Percentiles rank a stretch among this genome's conserved stretches.
phyloP scores from a whole-genome alignment of 352 stramenopile genomes.

The Pythium rhizo-oryzae region DNA sequence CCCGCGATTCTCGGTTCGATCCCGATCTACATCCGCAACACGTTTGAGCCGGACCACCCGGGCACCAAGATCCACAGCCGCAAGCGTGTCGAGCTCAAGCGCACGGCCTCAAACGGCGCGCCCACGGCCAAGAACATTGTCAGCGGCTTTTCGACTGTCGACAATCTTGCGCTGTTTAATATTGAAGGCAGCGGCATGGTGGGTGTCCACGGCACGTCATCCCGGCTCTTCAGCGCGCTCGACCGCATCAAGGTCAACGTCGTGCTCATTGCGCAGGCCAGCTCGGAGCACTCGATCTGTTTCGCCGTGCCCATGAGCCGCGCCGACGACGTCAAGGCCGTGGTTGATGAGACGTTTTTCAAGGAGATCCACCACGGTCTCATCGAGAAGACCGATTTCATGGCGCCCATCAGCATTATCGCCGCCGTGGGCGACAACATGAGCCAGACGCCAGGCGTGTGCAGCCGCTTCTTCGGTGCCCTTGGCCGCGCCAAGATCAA shows the following conservation, averaged over 20 bases:
- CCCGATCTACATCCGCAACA: conserved; percentile 98
- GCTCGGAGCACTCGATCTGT: conserved; percentile 95
- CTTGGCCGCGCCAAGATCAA: conserved; percentile 95
- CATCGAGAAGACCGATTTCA: conserved; percentile 84
- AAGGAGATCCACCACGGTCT: conserved; percentile 87
- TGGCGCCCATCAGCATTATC: conserved; percentile 93
- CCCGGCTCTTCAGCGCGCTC: conserved; percentile 92
- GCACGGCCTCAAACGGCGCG: conserved; percentile 59
- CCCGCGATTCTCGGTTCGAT: conserved; percentile 89
- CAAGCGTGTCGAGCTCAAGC: conserved; percentile 59
- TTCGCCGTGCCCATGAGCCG: conserved; percentile 89
- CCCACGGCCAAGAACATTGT: conserved; percentile 76
- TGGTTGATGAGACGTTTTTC: conserved; percentile 86
- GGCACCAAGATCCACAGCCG: conserved; percentile 81
- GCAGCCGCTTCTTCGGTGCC: conserved; percentile 93
- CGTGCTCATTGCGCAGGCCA: conserved; percentile 94
- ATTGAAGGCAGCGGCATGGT: conserved; percentile 96
- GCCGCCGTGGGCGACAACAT: conserved; percentile 96
- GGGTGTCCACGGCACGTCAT: conserved; percentile 93
- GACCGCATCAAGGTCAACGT: conserved; percentile 94
- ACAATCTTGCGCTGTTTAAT: conserved; percentile 95
- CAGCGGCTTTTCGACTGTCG: conserved; percentile 92
- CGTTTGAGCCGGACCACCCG: conserved; percentile 90
- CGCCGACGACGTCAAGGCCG: conserved; percentile 66
- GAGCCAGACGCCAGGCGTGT: conserved; percentile 91